phyloP scores from a whole-genome alignment of 1,284 basidiomycete genomes.

The Boletus sp. region DNA sequence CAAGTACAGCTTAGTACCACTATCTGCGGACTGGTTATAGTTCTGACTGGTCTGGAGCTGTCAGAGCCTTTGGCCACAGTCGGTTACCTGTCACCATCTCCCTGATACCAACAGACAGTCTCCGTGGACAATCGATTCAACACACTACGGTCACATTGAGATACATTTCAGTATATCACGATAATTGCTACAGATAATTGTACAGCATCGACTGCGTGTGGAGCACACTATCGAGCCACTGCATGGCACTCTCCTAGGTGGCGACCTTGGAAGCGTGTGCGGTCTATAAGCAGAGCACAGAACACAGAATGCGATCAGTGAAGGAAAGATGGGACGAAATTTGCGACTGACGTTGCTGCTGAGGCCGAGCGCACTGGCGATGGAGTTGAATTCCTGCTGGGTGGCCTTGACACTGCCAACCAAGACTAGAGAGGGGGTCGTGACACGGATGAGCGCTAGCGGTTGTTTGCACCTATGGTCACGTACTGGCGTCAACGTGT shows the following conservation, averaged over 20 bases:
- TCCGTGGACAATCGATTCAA: neutral
- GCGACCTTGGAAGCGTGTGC: slow-evolving; percentile 1
- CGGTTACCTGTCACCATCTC: too few species aligned
- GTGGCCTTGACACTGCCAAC: slow-evolving; percentile 45
- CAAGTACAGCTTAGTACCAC: too few species aligned
- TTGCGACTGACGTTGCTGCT: slow-evolving; percentile 20
- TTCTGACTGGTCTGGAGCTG: too few species aligned
- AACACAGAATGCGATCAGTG: too few species aligned
- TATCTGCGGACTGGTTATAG: too few species aligned
- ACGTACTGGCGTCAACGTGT: slow-evolving; percentile 51
- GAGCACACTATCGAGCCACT: neutral
- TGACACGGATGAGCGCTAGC: neutral
- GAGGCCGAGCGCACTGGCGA: slow-evolving; percentile 48
- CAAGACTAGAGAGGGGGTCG: slow-evolving; percentile 42
- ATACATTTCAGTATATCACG: slow-evolving; percentile 9
- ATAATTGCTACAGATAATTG: slow-evolving; percentile 15
- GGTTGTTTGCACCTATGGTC: neutral
- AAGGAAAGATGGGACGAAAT: too few species aligned
- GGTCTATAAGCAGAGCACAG: slow-evolving; percentile 5
- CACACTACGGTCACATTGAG: neutral
- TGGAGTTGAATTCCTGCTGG: slow-evolving; percentile 46
- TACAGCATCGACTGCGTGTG: neutral
- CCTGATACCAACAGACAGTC: too few species aligned
- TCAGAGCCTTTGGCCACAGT: too few species aligned
- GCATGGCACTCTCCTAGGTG: neutral